Base-by-base conservation (phyloP, 2,329 filamentous ascomycete species). In the Epichloe festucae region DNA sequence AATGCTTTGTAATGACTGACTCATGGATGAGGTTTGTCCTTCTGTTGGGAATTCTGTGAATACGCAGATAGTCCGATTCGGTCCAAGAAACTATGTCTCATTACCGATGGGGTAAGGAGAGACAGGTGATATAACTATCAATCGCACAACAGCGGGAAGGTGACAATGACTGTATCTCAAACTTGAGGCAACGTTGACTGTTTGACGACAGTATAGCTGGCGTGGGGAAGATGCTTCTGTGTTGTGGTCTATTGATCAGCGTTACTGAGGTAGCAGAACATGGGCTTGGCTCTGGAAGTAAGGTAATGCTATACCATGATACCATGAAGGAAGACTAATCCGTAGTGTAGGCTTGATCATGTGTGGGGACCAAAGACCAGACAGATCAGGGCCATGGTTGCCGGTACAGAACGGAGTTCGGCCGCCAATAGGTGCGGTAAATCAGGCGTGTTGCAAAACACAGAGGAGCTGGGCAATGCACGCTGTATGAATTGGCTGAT, bases 171-270 rank as follows among this genome's bases (percentile, higher is more conserved):
- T 41, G 43, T 41, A 41, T 40, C 12, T 35, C 21, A 41, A 35
- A 41, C 36, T 46, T n/a, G 49, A 12, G 27, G 17, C 15, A 21
- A 11, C 11, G 10, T 23, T 35, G 43, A 35, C 42, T 36, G 6
- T 17, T 46, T 23, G 19, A 23, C n/a, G n/a, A 35, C 5, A 46
- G 34, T 34, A 36, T 31, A 12, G 31, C 31, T 36, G 23, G 14
- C 42, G 31, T 42, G 5, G 43, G 12, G 23, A 31, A 27, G 27
- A 45, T 38, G 35, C 12, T n/a, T 48, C n/a, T 15, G 27, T 36
- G 47, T 31, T 23, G 36, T 51, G 35, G 38, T 23, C 5, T 48
- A n/a, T 48, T 47, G n/a, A 53, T 51, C 39, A 51, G 52, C 48
- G 40, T 19, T 43, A 46, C 48, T 35, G 40, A 46, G 34, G 19